Evolutionary conservation across 106 monocot species (phyloP), one percentile per base, ranked within the genome.

Genomic region (Dendrobium nobile): DNA sequence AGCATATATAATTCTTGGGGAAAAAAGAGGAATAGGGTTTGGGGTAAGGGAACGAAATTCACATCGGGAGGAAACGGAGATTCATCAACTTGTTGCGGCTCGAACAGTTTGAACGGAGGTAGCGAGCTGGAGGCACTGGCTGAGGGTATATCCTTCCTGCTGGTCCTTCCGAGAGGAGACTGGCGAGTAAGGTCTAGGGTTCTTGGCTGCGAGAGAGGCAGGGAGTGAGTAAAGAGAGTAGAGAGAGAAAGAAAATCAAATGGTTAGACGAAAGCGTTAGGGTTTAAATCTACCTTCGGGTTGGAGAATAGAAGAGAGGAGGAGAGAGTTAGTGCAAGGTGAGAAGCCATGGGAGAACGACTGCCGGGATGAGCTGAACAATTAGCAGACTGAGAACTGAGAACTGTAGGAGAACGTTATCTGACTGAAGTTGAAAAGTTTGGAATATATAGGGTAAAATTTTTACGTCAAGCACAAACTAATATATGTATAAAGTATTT

Each of bases 31-130:
- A 31, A 54, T 0, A 26, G 75, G 75, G 56, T 54, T 72, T 78
- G 47, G 33, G 47, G 24, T 15, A 55, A 83, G 47, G 67, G 31
- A 78, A 77, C 9, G 15, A 78, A 83, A 51, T 33, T 83, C 72
- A 78, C 82, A 77, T 78, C 82, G 0, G 77, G 40, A n/a, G 67
- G 65, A 72, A 74, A 43, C 42, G 43, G 74, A 20, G 77, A 70
- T 37, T 51, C 41, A 37, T 78, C 78, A 7, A 72, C 78, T 48
- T 47, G 77, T 13, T 77, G 72, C 0, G 82, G 77, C 4, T 83
- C 61, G 24, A 83, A 83, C 4, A 83, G 70, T 54, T 72, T 83
- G 82, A 83, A 83, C 15, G 77, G 77, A 28, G 78, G 54, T 4
- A 83, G 70, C 13, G 68, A 54, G 55, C 78, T 41, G 72, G 26